Evolutionary conservation across 805 yeast species (phyloP), one percentile per base, ranked within the genome.

Genomic region (Cyberlindnera petersonii): DNA sequence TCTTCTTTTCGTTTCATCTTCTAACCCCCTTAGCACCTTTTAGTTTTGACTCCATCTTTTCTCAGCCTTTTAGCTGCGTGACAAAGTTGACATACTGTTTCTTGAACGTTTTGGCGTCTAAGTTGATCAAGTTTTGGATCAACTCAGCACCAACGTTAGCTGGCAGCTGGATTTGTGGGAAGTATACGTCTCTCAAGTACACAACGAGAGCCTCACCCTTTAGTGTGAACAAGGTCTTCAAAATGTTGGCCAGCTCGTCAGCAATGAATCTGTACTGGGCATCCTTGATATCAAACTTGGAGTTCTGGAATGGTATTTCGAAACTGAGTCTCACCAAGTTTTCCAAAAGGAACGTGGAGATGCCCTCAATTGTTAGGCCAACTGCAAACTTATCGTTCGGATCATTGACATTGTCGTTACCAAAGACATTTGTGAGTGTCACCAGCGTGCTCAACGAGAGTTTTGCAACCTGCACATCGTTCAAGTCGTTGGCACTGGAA

Each of bases 231-330:
- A 85, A 67, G 2, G 82, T 71, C 49, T 77, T 82, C 56, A 89
- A 74, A 17, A 87, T 64, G 31, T 76, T 66, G 1, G 93, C 77
- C 11, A 86, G 67, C 54, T 91, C 98, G 48, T 78, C 75, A 2
- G 87, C 80, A 26, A 85, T 71, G 43, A 80, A 71, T 53, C 91
- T 72, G 48, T 74, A 76, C 56, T 86, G 89, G 5, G 95, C 95
- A 59, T 88, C 96, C 47, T 77, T 76, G 34, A 79, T 65, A 53
- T 82, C 76, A 51, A 82, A 79, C 26, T 70, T 72, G 23, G 73
- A 72, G 24, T 79, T 74, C 49, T 82, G 79, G 58, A 86, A 80
- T n/a, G 95, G 86, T 33, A 87, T 66, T 58, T 86, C 89, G 65
- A 87, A 84, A 24, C 81, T 70, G 39, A 86, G 64, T 35, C 81